These are phyloP conservation scores for Pseudogymnoascus sp. DNA, from an alignment of 2,329 filamentous ascomycete species.

Conservation along the genomic window DNA sequence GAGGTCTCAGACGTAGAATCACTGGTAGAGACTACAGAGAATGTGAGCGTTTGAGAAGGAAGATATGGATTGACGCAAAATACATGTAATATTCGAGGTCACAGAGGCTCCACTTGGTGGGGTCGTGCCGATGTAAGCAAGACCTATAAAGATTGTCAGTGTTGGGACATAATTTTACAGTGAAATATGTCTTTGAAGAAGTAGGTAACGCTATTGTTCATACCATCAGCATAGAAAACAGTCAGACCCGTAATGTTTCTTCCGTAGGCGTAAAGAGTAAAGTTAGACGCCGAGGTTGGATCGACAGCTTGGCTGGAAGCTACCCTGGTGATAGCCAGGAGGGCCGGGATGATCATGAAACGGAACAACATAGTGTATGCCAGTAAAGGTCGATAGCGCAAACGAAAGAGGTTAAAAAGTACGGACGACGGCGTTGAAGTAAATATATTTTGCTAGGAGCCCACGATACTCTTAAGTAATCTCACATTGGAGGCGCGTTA, in stretches of 20 bases:
- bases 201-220: slow-evolving; percentile 11
- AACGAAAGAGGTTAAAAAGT: background rate
- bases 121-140: slow-evolving; percentile 28
- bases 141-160: slow-evolving; percentile 18
- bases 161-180: background rate
- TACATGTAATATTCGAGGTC: slow-evolving; percentile 28
- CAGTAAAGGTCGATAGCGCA: background rate
- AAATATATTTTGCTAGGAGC: background rate
- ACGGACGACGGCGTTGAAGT: background rate
- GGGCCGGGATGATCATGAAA: background rate
- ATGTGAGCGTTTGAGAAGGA: slow-evolving; percentile 20
- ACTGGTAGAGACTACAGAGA: background rate
- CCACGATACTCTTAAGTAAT: background rate
- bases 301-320: slow-evolving; percentile 6
- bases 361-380: slow-evolving; percentile 15
- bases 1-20: slow-evolving; percentile 19
- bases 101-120: slow-evolving; percentile 17
- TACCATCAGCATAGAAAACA: slow-evolving; percentile 31
- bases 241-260: slow-evolving; percentile 24
- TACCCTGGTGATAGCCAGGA: slow-evolving; percentile 12
- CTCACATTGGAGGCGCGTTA: background rate
- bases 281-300: slow-evolving; percentile 10
- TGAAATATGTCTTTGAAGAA: background rate
- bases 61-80: slow-evolving; percentile 19
- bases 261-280: slow-evolving; percentile 29